phyloP scores from a whole-genome alignment of 352 stramenopile genomes.

The Globisporangium viniferum region DNA sequence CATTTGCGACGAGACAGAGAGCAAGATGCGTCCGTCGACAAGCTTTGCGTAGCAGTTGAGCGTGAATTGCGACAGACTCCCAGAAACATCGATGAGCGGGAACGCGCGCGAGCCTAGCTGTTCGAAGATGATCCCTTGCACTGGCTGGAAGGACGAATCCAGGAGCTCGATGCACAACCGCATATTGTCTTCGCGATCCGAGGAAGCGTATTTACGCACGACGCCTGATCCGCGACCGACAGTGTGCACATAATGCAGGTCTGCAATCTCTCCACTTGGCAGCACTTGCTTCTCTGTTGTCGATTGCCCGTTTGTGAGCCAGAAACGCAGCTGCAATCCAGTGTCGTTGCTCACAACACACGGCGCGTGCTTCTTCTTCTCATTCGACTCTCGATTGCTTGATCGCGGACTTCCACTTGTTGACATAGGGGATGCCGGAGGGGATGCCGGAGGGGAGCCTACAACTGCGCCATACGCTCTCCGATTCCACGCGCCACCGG shows the following conservation, averaged over 20 bases:
- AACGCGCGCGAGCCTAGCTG: slow-evolving; percentile 67
- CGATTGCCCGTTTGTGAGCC: slow-evolving; percentile 52
- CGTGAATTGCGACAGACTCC: slow-evolving; percentile 49
- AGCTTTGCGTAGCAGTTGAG: slow-evolving; percentile 67
- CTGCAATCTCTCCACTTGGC: slow-evolving; percentile 38
- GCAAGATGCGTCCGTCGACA: slow-evolving; percentile 73
- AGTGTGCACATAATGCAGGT: slow-evolving; percentile 68
- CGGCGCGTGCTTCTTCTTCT: slow-evolving; percentile 51
- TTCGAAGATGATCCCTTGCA: slow-evolving; percentile 83
- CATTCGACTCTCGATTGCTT: slow-evolving; percentile 20
- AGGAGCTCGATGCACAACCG: slow-evolving; percentile 61
- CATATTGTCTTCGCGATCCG: slow-evolving; percentile 52
- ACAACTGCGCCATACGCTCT: slow-evolving; percentile 8
- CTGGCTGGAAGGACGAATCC: slow-evolving; percentile 56
- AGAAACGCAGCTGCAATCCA: slow-evolving; percentile 61
- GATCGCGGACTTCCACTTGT: slow-evolving; percentile 2
- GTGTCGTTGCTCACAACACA: slow-evolving; percentile 82
- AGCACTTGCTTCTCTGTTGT: slow-evolving; percentile 38
- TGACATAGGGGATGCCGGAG: slow-evolving; percentile 15
- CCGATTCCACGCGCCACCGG: slow-evolving; percentile 71
- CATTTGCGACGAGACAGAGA: slow-evolving; percentile 77
- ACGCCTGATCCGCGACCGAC: slow-evolving; percentile 57
- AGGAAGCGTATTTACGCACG: slow-evolving; percentile 65
- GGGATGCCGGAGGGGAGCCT: slow-evolving; percentile 19
- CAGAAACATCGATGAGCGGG: slow-evolving; percentile 48